Conservation (phyloP, 106 monocot species). For the Xerophyta viscosa region DNA sequence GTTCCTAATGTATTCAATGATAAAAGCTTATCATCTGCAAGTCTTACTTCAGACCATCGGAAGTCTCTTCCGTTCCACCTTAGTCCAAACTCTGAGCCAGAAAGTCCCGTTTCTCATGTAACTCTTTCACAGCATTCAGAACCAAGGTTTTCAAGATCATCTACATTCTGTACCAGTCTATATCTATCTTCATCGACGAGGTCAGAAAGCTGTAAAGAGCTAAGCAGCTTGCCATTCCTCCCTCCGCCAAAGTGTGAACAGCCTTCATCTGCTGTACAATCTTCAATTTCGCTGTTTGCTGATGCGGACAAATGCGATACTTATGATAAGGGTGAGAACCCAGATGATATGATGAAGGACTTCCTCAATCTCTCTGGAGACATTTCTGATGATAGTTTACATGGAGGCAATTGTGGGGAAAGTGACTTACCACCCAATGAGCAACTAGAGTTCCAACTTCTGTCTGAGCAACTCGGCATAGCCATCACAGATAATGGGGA, state of each 20-base stretch:
- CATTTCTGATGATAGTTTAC: slow-evolving; percentile 45
- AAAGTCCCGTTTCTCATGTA: slow-evolving; percentile 14
- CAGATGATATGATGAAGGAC: slow-evolving; percentile 40
- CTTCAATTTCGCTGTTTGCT: slow-evolving; percentile 22
- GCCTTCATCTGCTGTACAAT: slow-evolving; percentile 21
- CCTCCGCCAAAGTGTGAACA: slow-evolving; percentile 63
- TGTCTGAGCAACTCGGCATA: slow-evolving; percentile 94
- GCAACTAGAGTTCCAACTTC: slow-evolving; percentile 76
- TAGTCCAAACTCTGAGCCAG: slow-evolving; percentile 19
- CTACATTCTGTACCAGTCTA: slow-evolving; percentile 65
- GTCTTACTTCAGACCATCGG: slow-evolving; percentile 8
- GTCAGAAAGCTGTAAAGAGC: slow-evolving; percentile 23
- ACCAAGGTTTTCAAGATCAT: slow-evolving; percentile 41
- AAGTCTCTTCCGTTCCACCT: slow-evolving; percentile 5
- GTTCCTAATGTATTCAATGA: slow-evolving; percentile 10
- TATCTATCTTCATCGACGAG: slow-evolving; percentile 47
- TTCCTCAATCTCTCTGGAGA: slow-evolving; percentile 57
- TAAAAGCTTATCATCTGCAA: slow-evolving; percentile 9
- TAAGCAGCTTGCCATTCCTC: slow-evolving; percentile 53
- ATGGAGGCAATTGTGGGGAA: slow-evolving; percentile 27
- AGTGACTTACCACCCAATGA: slow-evolving; percentile 33
- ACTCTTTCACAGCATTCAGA: slow-evolving; percentile 38
- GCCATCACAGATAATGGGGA: slow-evolving; percentile 73
- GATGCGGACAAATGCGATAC: slow-evolving; percentile 17
- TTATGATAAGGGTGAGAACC: slow-evolving; percentile 17